Evolutionary conservation across 495 filamentous ascomycete genomes (phyloP).

Genomic region (Neurospora terricola): DNA sequence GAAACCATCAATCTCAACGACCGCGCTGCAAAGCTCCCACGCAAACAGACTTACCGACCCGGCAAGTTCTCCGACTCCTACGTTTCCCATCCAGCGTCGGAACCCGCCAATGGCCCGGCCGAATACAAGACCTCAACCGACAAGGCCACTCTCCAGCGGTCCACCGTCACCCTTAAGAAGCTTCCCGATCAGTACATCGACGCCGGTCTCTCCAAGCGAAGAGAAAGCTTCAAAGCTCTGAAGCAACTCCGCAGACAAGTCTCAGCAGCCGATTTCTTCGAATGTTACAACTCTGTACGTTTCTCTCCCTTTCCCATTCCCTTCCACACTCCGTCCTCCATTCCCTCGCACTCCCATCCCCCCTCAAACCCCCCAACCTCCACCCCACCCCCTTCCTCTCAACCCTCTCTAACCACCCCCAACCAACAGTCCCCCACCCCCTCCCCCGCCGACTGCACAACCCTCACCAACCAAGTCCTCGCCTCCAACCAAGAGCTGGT

Average conservation of each 20-base stretch:
- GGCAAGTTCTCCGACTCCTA: not conserved
- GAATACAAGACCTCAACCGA: slow-evolving; percentile 15
- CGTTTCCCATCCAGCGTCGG: slow-evolving; percentile 2
- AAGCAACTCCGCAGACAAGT: slow-evolving; percentile 8
- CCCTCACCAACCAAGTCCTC: slow-evolving; percentile 23
- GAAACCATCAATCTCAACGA: slow-evolving; percentile 10
- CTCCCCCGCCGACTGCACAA: slow-evolving; percentile 22
- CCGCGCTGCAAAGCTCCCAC: slow-evolving; percentile 5
- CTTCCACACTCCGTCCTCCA: not conserved
- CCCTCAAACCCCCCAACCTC: too few species aligned
- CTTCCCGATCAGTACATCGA: slow-evolving; percentile 14
- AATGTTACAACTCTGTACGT: slow-evolving; percentile 29
- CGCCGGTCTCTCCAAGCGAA: slow-evolving; percentile 7
- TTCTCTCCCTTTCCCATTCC: not conserved
- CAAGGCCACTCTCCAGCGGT: slow-evolving; percentile 13
- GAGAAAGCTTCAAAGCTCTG: slow-evolving; percentile 9
- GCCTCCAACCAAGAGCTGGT: slow-evolving; percentile 22
- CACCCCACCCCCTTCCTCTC: not conserved
- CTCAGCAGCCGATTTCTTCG: slow-evolving; percentile 24
- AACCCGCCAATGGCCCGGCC: slow-evolving; percentile 9
- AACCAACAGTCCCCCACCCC: slow-evolving; percentile 20
- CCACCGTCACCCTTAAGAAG: slow-evolving; percentile 15
- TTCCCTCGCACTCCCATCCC: not conserved
- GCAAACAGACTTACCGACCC: slow-evolving; percentile 9
- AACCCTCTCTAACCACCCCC: not conserved